phyloP scores from a whole-genome alignment of 495 filamentous ascomycete species.

The Bathelium albidoporum region DNA sequence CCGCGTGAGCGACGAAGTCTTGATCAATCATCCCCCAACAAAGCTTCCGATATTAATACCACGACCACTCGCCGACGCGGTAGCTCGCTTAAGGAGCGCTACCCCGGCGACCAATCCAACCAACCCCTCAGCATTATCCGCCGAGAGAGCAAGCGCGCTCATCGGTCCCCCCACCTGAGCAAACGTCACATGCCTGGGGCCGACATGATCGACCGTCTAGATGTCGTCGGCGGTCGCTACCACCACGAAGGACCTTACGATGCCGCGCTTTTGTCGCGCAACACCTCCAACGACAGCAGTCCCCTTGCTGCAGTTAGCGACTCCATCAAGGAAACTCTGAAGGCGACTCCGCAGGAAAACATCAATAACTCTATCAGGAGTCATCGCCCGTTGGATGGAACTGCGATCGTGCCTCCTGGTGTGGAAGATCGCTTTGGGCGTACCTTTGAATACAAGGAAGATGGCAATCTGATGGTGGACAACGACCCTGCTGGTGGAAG shows the following conservation, averaged over 20 bases:
- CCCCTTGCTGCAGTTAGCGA: slow-evolving; percentile 69
- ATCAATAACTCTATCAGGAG: slow-evolving; percentile 61
- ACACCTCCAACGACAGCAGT: slow-evolving; percentile 48
- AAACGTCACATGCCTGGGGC: slow-evolving; percentile 55
- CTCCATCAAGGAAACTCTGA: slow-evolving; percentile 67
- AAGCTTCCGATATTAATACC: slow-evolving; percentile 7
- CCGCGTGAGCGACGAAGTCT: slow-evolving; percentile 17
- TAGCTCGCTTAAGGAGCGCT: slow-evolving; percentile 48
- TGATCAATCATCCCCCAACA: slow-evolving; percentile 12
- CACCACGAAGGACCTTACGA: slow-evolving; percentile 94
- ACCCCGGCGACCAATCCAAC: slow-evolving; percentile 50
- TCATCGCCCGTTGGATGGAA: slow-evolving; percentile 79
- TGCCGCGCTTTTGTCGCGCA: slow-evolving; percentile 63
- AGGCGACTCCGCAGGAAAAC: slow-evolving; percentile 72
- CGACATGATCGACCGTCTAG: slow-evolving; percentile 75
- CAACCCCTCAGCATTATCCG: slow-evolving; percentile 52
- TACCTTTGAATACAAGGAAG: slow-evolving; percentile 72
- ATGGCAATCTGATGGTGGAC: slow-evolving; percentile 72
- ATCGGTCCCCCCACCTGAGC: slow-evolving; percentile 51
- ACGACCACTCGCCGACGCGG: slow-evolving; percentile 28
- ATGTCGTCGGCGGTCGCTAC: slow-evolving; percentile 52
- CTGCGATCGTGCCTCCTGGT: slow-evolving; percentile 66
- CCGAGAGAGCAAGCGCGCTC: slow-evolving; percentile 47
- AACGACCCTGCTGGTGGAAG: slow-evolving; percentile 43
- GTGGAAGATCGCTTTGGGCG: slow-evolving; percentile 53